Evolutionary conservation across 192 early-diverging fungal genomes (phyloP).

Genomic region (Coemansia sp.): DNA sequence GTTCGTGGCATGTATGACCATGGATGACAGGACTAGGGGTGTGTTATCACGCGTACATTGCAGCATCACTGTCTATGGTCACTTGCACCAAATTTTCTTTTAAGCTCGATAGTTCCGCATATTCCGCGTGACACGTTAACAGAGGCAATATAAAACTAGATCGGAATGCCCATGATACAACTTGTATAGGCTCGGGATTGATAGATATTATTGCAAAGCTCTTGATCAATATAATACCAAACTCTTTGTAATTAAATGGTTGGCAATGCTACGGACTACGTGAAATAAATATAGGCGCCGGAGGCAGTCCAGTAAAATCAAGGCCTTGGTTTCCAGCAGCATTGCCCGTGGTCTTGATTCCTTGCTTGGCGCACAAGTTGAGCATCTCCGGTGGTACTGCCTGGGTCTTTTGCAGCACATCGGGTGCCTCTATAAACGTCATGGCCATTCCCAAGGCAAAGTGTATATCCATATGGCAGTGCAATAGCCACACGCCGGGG

Average conservation of each 20-base stretch:
- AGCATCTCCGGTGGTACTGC: slow-evolving; percentile 53
- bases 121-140: not conserved
- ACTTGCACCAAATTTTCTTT: not conserved
- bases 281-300: slow-evolving; percentile 23
- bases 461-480: slow-evolving; percentile 66
- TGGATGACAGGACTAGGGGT: not conserved
- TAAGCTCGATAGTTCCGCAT: not conserved
- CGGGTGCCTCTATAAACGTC: slow-evolving; percentile 70
- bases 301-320: slow-evolving; percentile 59
- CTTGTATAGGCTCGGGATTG: not conserved
- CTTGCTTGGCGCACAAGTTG: slow-evolving; percentile 60
- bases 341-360: slow-evolving; percentile 62
- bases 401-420: slow-evolving; percentile 53
- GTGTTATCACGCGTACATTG: not conserved
- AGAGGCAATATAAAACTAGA: not conserved
- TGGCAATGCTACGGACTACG: not conserved
- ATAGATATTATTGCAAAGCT: not conserved
- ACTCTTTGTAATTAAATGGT: not conserved
- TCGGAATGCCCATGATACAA: not conserved
- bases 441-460: slow-evolving; percentile 68
- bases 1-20: not conserved
- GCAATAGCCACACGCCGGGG: slow-evolving; percentile 81
- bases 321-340: slow-evolving; percentile 68
- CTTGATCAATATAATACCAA: not conserved
- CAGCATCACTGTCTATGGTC: not conserved